Conservation (phyloP, 106 monocot species). For the Dendrobium huoshanense region DNA sequence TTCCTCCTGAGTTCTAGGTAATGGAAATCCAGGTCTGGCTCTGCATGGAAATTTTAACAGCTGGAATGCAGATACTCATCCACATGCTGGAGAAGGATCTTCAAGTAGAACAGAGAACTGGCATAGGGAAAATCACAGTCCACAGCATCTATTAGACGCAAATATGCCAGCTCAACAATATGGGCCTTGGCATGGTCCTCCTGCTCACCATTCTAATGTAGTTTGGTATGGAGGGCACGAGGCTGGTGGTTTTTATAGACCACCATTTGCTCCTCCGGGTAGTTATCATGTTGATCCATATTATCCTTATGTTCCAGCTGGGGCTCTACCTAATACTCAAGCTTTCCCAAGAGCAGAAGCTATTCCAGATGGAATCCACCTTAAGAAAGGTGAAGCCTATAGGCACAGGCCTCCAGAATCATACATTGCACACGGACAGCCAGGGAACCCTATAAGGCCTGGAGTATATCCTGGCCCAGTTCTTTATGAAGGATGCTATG, state of each 20-base stretch:
- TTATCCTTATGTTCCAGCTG: constrained; percentile 42
- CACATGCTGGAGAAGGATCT: constrained; percentile 11
- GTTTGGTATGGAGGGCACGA: constrained; percentile 56
- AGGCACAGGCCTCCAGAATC: constrained; percentile 39
- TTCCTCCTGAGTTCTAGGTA: constrained; percentile 13
- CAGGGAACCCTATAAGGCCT: constrained; percentile 46
- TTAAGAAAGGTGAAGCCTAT: constrained; percentile 43
- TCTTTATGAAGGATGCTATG: constrained; percentile 59
- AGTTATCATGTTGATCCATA: constrained; percentile 48
- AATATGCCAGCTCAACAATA: constrained; percentile 35
- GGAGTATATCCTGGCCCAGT: constrained; percentile 46
- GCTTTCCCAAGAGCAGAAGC: constrained; percentile 32
- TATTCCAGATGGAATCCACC: constrained; percentile 33
- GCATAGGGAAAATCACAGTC: constrained; percentile 32
- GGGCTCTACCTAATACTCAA: constrained; percentile 30
- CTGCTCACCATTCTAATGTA: constrained; percentile 41
- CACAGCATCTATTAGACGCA: constrained; percentile 24
- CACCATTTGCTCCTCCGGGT: constrained; percentile 40
- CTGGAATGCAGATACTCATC: constrained; percentile 30
- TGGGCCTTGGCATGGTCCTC: constrained; percentile 61
- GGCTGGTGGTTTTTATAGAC: constrained; percentile 47
- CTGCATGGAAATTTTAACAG: constrained; percentile 26
- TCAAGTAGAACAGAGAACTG: constrained; percentile 30
- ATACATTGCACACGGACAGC: constrained; percentile 31
- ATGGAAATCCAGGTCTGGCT: constrained; percentile 15